These are phyloP conservation scores for Aquilaria malaccensis DNA, from an alignment of 345 rosid genomes.

Conservation along the genomic window DNA sequence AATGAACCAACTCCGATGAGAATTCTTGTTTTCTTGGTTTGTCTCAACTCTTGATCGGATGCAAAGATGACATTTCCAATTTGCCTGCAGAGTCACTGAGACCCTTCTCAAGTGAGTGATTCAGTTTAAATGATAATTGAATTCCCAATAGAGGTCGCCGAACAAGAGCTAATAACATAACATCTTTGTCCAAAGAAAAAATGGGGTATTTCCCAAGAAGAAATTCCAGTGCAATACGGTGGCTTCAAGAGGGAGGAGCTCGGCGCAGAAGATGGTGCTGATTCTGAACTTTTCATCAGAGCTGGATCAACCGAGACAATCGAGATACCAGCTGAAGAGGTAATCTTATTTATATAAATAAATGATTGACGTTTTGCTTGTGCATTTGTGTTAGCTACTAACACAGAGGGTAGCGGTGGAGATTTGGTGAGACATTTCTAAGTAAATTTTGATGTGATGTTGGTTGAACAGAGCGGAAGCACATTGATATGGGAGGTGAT, in stretches of 20 bases:
- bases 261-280: conserved; percentile 33
- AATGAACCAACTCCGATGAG: too few relatives aligned
- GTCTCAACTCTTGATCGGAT: too few relatives aligned
- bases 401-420: too few relatives aligned
- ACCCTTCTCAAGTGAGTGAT: conserved; percentile 68
- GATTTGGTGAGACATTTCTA: too few relatives aligned
- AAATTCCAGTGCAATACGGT: conserved; percentile 64
- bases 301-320: conserved; percentile 60
- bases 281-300: conserved; percentile 47
- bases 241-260: conserved; percentile 81
- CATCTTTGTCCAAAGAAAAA: not conserved
- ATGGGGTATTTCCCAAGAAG: conserved; percentile 63
- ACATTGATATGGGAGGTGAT: conserved; percentile 64
- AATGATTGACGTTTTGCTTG: conserved; percentile 10
- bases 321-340: conserved; percentile 61
- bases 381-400: too few relatives aligned
- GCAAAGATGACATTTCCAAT: too few relatives aligned
- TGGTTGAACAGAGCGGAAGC: conserved; percentile 34
- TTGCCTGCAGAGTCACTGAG: conserved; percentile 43
- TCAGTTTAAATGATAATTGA: too few relatives aligned
- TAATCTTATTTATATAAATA: conserved; percentile 10
- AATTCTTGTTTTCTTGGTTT: too few relatives aligned
- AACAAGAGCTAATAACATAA: not conserved
- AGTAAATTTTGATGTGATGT: not conserved
- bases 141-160: not conserved